These are phyloP conservation scores for Trichoderma citrinoviride DNA, from an alignment of 2,329 filamentous ascomycete genomes.

Conservation along the genomic window DNA sequence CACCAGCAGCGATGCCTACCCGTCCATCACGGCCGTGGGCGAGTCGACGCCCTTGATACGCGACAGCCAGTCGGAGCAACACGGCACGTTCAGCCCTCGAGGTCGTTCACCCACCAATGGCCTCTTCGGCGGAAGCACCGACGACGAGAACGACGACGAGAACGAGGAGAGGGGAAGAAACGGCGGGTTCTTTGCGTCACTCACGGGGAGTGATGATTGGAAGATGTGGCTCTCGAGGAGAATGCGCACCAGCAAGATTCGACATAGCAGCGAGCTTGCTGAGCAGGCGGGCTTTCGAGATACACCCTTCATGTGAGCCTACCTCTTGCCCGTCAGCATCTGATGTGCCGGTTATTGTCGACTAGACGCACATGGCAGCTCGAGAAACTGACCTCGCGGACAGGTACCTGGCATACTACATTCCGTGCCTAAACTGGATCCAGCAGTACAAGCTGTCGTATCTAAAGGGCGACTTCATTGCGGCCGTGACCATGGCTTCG, in stretches of 20 bases:
- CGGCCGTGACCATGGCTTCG: constrained; percentile 93
- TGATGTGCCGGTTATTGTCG: neutral
- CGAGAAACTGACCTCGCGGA: neutral
- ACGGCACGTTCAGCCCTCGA: constrained; percentile 75
- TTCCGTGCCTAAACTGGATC: constrained; percentile 89
- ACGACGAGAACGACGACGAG: constrained; percentile 34
- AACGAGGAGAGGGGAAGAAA: constrained; percentile 35
- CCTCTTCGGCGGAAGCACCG: constrained; percentile 29
- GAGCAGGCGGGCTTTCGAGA: constrained; percentile 72
- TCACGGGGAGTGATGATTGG: constrained; percentile 45
- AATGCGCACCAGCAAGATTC: constrained; percentile 64
- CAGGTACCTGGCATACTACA: constrained; percentile 89
- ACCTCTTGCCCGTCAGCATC: neutral
- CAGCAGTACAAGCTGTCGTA: constrained; percentile 80
- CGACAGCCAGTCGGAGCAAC: constrained; percentile 46
- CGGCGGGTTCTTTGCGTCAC: constrained; percentile 37
- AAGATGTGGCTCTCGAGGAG: constrained; percentile 49
- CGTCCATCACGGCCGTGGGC: constrained; percentile 15
- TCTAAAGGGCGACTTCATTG: constrained; percentile 79
- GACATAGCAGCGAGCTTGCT: constrained; percentile 69
- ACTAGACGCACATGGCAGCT: neutral
- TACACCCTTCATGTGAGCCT: constrained; percentile 66
- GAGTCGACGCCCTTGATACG: constrained; percentile 52
- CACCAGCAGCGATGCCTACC: constrained; percentile 19
- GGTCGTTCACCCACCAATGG: constrained; percentile 49